A percentile compares a stretch with the other conserved stretches of the same genome.
These are phyloP conservation scores for bread wheat (Triticum aestivum) DNA, from an alignment of 176 grass and related monocot genomes.

Conservation along the genomic window IWGSC_CS_RefSeq_v2.1 NC_057808.1:15037789-15038288, in stretches of 20 bases:
- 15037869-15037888: constrained; percentile 2
- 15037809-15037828: background rate
- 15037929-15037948: no score
- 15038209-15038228: constrained; percentile 8
- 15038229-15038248: constrained; percentile 2
- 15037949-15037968: background rate
- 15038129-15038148: background rate
- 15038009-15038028: background rate
- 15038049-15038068: background rate
- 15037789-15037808: background rate
- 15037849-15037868: background rate
- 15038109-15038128: background rate
- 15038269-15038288: background rate
- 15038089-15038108: background rate
- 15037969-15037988: background rate
- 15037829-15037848: background rate
- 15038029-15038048: background rate
- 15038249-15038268: background rate
- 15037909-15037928: background rate
- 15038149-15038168: constrained; percentile 32
- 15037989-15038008: constrained; percentile 1
- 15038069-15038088: background rate
- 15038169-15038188: constrained; percentile 30
- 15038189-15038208: constrained; percentile 39
- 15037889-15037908: background rate